A percentile compares a stretch with the other conserved stretches of the same genome.
Conservation (phyloP, 352 stramenopile species). For the Globisporangium lucens region DNA sequence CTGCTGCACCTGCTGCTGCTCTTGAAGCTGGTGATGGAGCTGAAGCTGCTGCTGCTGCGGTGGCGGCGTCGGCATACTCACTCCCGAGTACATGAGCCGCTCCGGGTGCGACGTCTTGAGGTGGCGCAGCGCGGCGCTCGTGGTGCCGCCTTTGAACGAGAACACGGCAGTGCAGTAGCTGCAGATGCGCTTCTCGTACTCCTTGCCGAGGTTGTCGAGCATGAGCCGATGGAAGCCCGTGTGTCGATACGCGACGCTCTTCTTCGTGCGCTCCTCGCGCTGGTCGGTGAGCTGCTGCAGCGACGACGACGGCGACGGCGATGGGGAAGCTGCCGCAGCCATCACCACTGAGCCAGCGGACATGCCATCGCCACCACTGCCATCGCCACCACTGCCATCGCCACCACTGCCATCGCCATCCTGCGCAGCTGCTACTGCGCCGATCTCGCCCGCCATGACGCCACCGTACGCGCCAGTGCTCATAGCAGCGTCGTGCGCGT, state of each 20-base stretch:
- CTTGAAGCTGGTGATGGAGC: constrained; percentile 1
- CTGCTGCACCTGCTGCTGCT: constrained; percentile 4
- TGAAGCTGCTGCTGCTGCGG: not conserved
- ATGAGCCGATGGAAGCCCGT: constrained; percentile 26
- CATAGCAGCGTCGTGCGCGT: not conserved
- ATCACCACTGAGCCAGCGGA: not conserved
- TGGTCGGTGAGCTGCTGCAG: constrained; percentile 1
- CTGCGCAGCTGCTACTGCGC: not conserved
- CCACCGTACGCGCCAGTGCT: not conserved
- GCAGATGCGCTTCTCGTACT: constrained; percentile 40
- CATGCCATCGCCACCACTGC: not conserved
- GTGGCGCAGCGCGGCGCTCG: constrained; percentile 46
- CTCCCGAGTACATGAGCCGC: constrained; percentile 1
- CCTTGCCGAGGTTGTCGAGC: constrained; percentile 26
- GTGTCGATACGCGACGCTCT: constrained; percentile 41
- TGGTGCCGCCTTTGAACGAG: constrained; percentile 53
- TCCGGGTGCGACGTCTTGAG: constrained; percentile 39
- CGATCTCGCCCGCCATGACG: not conserved
- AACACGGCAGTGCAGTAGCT: constrained; percentile 44
- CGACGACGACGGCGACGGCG: not conserved
- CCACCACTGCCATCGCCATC: not conserved
- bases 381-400: not conserved
- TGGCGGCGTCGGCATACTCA: not conserved
- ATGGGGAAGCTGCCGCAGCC: not conserved
- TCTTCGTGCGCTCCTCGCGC: constrained; percentile 26